Evolutionary conservation across 1,139 yeast genomes (phyloP).

Genomic region (Taiozyma sp.): DNA sequence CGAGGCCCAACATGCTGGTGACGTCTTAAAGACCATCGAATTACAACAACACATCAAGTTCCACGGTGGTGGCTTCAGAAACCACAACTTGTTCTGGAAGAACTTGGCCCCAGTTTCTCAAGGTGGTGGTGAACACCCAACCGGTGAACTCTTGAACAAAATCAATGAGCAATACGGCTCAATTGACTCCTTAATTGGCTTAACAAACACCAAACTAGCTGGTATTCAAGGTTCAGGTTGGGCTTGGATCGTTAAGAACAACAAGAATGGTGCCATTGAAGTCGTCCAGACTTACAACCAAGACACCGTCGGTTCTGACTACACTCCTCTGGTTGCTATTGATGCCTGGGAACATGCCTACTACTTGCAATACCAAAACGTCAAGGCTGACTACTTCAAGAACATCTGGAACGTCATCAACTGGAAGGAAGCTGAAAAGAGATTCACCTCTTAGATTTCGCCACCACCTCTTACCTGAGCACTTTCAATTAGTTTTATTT

Average conservation of each 20-base stretch:
- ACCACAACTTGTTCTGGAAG: conserved; percentile 89
- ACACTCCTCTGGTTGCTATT: conserved; percentile 82
- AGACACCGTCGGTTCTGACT: conserved; percentile 76
- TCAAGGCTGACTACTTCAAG: conserved; percentile 91
- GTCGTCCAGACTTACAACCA: conserved; percentile 87
- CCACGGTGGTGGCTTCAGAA: conserved; percentile 93
- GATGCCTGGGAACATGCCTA: conserved; percentile 99
- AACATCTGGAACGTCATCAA: conserved; percentile 96
- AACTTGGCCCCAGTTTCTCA: conserved; percentile 76
- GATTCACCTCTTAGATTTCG: conserved; percentile 24
- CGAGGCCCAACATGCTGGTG: conserved; percentile 64
- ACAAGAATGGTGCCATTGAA: conserved; percentile 75
- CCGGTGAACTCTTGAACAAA: conserved; percentile 55
- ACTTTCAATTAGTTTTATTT: not conserved
- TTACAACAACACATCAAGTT: conserved; percentile 81
- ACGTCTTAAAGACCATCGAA: conserved; percentile 62
- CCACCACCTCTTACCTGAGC: not conserved
- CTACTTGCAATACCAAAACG: conserved; percentile 93
- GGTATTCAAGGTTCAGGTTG: conserved; percentile 98
- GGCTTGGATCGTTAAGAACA: conserved; percentile 92
- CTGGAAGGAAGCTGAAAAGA: conserved; percentile 89
- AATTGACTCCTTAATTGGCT: conserved; percentile 62
- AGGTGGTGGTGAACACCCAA: conserved; percentile 86
- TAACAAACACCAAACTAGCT: conserved; percentile 77
- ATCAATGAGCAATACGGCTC: conserved; percentile 70